Percentiles rank a stretch among this genome's conserved stretches.
These are phyloP conservation scores for Colletotrichum tabaci DNA, from an alignment of 2,329 filamentous ascomycete species.

Conservation along the genomic window DNA sequence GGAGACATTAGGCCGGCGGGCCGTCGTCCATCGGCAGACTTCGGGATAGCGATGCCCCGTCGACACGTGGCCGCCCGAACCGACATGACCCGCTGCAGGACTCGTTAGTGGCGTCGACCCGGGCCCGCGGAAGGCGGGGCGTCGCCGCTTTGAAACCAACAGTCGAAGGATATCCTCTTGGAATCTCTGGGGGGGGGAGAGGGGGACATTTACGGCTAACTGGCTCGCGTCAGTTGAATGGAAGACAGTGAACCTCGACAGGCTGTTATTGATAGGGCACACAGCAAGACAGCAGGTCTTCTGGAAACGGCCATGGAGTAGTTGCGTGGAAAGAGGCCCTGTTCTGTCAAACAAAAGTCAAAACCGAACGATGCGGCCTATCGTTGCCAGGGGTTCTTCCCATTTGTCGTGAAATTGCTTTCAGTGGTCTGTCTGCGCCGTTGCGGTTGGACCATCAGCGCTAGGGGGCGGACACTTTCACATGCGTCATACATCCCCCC, in stretches of 20 bases:
- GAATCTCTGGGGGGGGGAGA: no score
- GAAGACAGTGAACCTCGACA: not conserved
- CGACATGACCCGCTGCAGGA: conserved; percentile 22
- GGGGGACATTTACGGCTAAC: no score
- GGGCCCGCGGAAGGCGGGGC: conserved; percentile 17
- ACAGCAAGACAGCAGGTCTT: no score
- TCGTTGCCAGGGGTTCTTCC: conserved; percentile 6
- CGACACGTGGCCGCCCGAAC: conserved; percentile 30
- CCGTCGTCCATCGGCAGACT: conserved; percentile 6
- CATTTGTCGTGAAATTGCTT: conserved; percentile 21
- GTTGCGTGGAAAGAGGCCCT: not conserved
- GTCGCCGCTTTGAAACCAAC: not conserved
- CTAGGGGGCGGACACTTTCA: conserved; percentile 8
- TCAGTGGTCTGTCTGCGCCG: conserved; percentile 16
- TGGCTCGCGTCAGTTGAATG: not conserved
- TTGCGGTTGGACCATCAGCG: not conserved
- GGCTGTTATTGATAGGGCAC: no score
- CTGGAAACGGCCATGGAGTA: no score
- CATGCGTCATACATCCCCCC: conserved; percentile 14
- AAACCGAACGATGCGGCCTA: not conserved
- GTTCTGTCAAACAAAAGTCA: not conserved
- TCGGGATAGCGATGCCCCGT: conserved; percentile 28
- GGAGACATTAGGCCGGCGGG: not conserved
- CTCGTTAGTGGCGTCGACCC: conserved; percentile 18
- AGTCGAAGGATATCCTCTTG: not conserved